These are phyloP conservation scores for Suillus americanus DNA, from an alignment of 768 basidiomycete genomes.

Conservation along the genomic window DNA sequence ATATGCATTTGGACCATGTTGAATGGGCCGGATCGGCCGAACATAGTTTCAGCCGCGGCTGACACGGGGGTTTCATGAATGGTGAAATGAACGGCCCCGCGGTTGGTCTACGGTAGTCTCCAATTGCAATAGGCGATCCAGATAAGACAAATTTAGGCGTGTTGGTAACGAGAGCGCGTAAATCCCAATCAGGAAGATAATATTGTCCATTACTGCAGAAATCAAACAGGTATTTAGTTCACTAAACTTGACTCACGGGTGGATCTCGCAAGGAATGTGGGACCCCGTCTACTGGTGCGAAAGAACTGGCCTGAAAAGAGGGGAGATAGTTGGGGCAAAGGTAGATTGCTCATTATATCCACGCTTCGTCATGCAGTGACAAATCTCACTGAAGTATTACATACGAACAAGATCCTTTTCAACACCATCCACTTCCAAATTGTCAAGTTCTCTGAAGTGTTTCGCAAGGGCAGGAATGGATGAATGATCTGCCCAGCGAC, in stretches of 20 bases:
- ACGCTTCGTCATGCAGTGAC: not conserved
- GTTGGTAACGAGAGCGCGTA: not conserved
- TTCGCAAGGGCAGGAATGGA: conserved; percentile 13
- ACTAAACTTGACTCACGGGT: not conserved
- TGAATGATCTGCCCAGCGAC: conserved; percentile 28
- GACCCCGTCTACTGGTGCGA: not conserved
- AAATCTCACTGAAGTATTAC: not conserved
- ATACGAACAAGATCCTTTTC: not conserved
- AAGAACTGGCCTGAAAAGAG: not conserved
- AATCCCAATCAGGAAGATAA: not conserved
- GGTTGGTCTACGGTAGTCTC: not conserved
- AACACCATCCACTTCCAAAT: not conserved
- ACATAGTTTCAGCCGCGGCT: not conserved
- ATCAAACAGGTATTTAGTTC: not conserved
- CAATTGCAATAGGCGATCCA: not conserved
- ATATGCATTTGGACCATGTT: not conserved
- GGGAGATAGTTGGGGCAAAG: not conserved
- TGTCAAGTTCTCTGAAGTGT: conserved; percentile 6
- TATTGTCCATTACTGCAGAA: not conserved
- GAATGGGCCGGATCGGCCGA: not conserved
- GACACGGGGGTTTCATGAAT: not conserved
- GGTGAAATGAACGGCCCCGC: not conserved
- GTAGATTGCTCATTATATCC: not conserved
- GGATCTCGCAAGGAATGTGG: not conserved
- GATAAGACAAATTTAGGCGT: not conserved